Conservation (phyloP, 345 rosid genomes). For the Syzygium grande region DNA sequence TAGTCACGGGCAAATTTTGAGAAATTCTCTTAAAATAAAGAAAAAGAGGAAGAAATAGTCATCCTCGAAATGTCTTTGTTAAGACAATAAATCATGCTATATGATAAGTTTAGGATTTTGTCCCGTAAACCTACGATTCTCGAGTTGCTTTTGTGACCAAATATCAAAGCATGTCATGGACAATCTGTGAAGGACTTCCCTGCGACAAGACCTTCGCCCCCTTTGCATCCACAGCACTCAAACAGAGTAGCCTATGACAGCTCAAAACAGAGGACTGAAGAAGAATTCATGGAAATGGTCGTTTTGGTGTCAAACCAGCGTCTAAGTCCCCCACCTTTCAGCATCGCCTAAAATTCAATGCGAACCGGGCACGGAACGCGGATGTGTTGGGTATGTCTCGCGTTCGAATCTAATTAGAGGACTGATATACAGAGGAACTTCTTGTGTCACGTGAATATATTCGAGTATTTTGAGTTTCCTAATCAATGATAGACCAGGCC, state of each 20-base stretch:
- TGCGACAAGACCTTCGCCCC: not conserved
- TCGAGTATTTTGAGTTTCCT: not conserved
- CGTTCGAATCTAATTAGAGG: not conserved
- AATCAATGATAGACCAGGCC: not conserved
- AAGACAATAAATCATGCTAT: not conserved
- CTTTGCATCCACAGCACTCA: not conserved
- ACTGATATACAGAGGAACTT: not conserved
- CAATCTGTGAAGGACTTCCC: not conserved
- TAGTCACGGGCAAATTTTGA: too few species aligned
- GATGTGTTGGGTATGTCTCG: not conserved
- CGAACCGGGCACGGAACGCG: not conserved
- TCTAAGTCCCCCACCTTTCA: not conserved
- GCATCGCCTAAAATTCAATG: not conserved
- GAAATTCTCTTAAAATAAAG: too few species aligned
- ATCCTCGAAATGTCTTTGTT: too few species aligned
- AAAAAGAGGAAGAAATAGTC: too few species aligned
- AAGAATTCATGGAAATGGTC: not conserved
- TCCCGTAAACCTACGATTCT: not conserved
- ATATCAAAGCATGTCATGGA: not conserved
- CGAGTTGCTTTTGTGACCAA: not conserved
- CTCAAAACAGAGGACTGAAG: not conserved
- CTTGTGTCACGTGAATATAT: not conserved
- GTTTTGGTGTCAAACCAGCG: not conserved
- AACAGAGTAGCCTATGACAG: not conserved
- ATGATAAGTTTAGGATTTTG: not conserved